Percentiles rank a stretch among this genome's conserved stretches.
These are phyloP conservation scores for Lactarius sp. DNA, from an alignment of 768 basidiomycete genomes.

Conservation along the genomic window DNA sequence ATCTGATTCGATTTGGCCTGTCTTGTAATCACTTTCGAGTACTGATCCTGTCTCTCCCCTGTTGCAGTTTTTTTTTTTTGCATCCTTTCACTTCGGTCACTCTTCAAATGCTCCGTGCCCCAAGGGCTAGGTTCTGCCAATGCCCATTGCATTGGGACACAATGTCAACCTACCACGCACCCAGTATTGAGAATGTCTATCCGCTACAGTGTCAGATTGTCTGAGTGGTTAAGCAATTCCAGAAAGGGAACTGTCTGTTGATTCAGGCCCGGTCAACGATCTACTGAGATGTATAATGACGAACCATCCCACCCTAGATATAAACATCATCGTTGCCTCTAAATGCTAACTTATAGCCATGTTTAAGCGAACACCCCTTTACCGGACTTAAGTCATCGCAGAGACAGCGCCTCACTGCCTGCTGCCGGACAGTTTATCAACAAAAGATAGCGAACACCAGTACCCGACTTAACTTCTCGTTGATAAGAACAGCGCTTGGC, in stretches of 20 bases:
- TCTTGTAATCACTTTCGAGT: neutral
- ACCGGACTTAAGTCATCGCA: no score
- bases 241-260: neutral
- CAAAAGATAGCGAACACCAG: no score
- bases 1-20: neutral
- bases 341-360: no score
- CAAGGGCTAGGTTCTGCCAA: neutral
- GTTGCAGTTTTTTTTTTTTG: neutral
- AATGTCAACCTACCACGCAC: no score
- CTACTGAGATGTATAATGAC: neutral
- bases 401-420: no score
- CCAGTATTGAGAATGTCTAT: no score
- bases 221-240: neutral
- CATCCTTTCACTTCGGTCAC: neutral
- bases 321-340: no score
- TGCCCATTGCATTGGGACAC: neutral
- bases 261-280: neutral
- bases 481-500: neutral
- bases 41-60: neutral
- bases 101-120: neutral
- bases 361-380: no score
- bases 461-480: neutral
- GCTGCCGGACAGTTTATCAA: no score
- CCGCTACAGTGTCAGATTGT: neutral
- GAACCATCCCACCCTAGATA: no score